Conservation (phyloP, 106 monocot species). For the Iris macrosiphon region DNA sequence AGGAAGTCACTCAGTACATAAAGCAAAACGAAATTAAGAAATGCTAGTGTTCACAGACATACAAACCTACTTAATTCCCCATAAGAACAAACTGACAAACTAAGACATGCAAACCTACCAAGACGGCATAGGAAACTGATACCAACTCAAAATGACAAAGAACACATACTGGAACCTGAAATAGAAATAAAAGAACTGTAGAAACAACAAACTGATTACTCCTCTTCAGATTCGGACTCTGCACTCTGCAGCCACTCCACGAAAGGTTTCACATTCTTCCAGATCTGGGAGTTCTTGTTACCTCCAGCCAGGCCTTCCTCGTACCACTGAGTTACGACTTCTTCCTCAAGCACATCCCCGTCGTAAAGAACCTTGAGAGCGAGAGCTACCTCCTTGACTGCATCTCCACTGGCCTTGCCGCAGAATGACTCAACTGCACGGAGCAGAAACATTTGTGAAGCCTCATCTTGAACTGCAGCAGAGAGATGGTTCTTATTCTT, state of each 20-base stretch:
- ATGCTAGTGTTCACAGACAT: too few relatives aligned
- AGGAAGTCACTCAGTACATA: too few relatives aligned
- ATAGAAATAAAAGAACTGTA: too few relatives aligned
- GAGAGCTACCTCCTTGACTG: constrained; percentile 63
- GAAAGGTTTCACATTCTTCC: constrained; percentile 79
- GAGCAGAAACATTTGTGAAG: constrained; percentile 22
- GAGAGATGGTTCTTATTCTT: constrained; percentile 45
- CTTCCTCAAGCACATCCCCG: constrained; percentile 38
- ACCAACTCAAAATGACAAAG: too few relatives aligned
- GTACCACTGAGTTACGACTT: constrained; percentile 58
- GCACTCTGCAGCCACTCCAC: constrained; percentile 86
- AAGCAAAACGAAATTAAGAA: too few relatives aligned
- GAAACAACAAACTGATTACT: too few relatives aligned
- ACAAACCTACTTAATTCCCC: too few relatives aligned
- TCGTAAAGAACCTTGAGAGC: constrained; percentile 66
- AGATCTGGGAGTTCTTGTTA: constrained; percentile 22
- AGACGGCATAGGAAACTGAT: too few relatives aligned
- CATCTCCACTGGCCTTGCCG: constrained; percentile 40
- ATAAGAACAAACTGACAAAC: too few relatives aligned
- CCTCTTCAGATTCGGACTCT: constrained; percentile 42
- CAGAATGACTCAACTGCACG: constrained; percentile 51
- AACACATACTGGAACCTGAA: too few relatives aligned
- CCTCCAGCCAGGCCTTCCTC: constrained; percentile 25
- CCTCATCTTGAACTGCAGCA: constrained; percentile 33
- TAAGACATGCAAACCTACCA: too few relatives aligned